Percentiles rank a stretch among this genome's conserved stretches.
Evolutionary conservation across 805 yeast genomes (phyloP).

Genomic region (Lipomyces spencermartinsiae): DNA sequence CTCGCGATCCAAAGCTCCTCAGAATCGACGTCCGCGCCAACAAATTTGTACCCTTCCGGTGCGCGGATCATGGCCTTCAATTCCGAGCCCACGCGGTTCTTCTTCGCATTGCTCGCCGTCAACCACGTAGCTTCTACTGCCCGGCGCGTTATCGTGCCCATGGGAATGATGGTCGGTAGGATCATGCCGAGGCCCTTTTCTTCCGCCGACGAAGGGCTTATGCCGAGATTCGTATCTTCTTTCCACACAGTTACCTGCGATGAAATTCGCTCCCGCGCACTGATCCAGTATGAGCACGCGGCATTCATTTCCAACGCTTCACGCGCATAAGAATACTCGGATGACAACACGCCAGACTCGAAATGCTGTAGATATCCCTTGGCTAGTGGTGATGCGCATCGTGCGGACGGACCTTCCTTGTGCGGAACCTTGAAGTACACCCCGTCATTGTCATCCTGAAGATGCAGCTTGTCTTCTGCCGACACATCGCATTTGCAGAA

Average conservation of each 20-base stretch:
- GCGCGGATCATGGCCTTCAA: conserved; percentile 84
- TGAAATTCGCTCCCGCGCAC: conserved; percentile 82
- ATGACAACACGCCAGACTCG: conserved; percentile 74
- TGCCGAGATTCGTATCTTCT: conserved; percentile 41
- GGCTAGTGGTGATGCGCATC: conserved; percentile 79
- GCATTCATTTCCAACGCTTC: conserved; percentile 81
- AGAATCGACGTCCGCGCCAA: conserved; percentile 98
- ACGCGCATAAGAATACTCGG: conserved; percentile 73
- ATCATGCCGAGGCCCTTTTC: conserved; percentile 66
- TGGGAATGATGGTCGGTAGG: conserved; percentile 80
- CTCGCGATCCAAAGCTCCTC: conserved; percentile 99
- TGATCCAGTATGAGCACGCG: conserved; percentile 89
- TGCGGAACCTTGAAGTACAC: conserved; percentile 79
- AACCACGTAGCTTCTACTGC: conserved; percentile 98
- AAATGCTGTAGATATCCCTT: conserved; percentile 74
- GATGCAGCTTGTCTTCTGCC: conserved; percentile 32
- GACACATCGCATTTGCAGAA: conserved; percentile 43
- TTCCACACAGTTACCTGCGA: conserved; percentile 83
- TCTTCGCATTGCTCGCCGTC: conserved; percentile 94
- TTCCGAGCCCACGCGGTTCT: conserved; percentile 87
- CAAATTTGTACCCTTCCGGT: conserved; percentile 87
- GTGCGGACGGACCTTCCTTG: conserved; percentile 75
- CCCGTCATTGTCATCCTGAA: conserved; percentile 44
- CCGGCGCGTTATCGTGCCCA: conserved; percentile 97
- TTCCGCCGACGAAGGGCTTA: conserved; percentile 20